phyloP scores from a whole-genome alignment of 1,284 basidiomycete genomes.

The Fomitopsis schrenkii region DNA sequence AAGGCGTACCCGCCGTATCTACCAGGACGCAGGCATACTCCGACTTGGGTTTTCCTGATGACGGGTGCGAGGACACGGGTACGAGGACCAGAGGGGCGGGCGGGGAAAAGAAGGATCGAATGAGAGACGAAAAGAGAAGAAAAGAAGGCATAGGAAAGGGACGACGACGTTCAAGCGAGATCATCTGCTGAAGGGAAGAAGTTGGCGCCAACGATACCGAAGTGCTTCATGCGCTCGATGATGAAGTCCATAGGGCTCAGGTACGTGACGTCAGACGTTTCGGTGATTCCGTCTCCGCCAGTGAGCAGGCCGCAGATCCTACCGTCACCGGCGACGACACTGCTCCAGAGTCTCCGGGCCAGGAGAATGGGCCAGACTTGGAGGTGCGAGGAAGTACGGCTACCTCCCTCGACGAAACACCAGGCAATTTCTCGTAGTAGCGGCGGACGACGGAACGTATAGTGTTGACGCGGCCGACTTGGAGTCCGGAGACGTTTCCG shows the following conservation, averaged over 20 bases:
- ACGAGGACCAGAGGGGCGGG: no score
- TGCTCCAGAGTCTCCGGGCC: slow-evolving; percentile 24
- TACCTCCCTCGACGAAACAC: slow-evolving; percentile 19
- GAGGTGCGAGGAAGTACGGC: slow-evolving; percentile 17
- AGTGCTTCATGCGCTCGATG: slow-evolving; percentile 11
- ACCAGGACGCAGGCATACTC: no score
- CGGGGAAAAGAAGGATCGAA: no score
- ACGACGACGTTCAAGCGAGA: no score
- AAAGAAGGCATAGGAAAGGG: no score
- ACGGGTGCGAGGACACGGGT: no score
- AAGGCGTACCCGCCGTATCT: no score
- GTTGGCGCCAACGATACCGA: slow-evolving; percentile 9
- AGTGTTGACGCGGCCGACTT: slow-evolving; percentile 20
- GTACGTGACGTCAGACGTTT: slow-evolving; percentile 20
- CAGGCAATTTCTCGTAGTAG: neutral
- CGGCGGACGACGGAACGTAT: slow-evolving; percentile 17
- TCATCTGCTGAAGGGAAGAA: no score
- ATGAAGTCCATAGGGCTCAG: slow-evolving; percentile 23
- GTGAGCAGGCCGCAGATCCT: slow-evolving; percentile 23
- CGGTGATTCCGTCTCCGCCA: slow-evolving; percentile 16
- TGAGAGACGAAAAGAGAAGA: no score
- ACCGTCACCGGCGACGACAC: slow-evolving; percentile 17
- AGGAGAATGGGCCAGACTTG: slow-evolving; percentile 20
- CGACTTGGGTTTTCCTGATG: no score
- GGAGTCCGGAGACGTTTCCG: slow-evolving; percentile 8